Evolutionary conservation across 177 flowering plant genomes (phyloP).

Genomic region (Viscum album): DNA sequence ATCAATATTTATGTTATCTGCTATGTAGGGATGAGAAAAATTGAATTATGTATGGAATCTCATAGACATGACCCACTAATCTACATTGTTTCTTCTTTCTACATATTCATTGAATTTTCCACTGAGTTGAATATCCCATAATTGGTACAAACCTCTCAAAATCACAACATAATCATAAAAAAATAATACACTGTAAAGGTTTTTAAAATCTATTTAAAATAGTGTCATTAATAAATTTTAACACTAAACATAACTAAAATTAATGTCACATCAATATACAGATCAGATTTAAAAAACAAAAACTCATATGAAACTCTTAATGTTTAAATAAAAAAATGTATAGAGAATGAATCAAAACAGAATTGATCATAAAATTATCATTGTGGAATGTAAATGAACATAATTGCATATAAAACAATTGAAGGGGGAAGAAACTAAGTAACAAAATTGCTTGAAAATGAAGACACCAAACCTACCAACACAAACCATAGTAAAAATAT

Average conservation of each 20-base stretch:
- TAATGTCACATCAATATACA: neutral
- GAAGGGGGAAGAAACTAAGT: too few relatives aligned
- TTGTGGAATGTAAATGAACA: too few relatives aligned
- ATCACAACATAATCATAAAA: constrained; percentile 68
- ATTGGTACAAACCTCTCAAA: constrained; percentile 54
- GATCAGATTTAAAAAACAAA: too few relatives aligned
- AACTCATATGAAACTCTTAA: too few relatives aligned
- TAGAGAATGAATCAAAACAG: too few relatives aligned
- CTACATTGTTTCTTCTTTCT: constrained; percentile 68
- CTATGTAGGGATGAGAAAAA: constrained; percentile 73
- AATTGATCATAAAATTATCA: too few relatives aligned
- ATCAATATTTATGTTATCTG: constrained; percentile 53
- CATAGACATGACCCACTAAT: constrained; percentile 77
- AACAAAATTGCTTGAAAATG: too few relatives aligned
- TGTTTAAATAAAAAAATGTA: too few relatives aligned
- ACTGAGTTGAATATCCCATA: constrained; percentile 57
- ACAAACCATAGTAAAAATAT: too few relatives aligned
- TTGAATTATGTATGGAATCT: constrained; percentile 71
- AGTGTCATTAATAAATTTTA: too few relatives aligned
- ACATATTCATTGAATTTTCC: constrained; percentile 86
- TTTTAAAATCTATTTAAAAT: constrained; percentile 6
- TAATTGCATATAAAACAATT: too few relatives aligned
- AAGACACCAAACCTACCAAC: too few relatives aligned
- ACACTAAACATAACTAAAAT: neutral
- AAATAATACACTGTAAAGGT: constrained; percentile 59